Evolutionary conservation across 176 grass and related monocot species (phyloP).

Genomic region (maize (Zea mays)): Zm-B73-REFERENCE-NAM-5.0 NC_050098.1:177476501-177477000

Average conservation of each 20-base stretch:
- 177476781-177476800: slow-evolving; percentile 75
- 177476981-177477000: slow-evolving; percentile 52
- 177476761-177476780: slow-evolving; percentile 80
- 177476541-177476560: slow-evolving; percentile 90
- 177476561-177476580: slow-evolving; percentile 93
- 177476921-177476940: slow-evolving; percentile 99
- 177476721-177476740: slow-evolving; percentile 81
- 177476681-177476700: slow-evolving; percentile 97
- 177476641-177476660: slow-evolving; percentile 92
- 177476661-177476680: slow-evolving; percentile 85
- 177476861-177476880: slow-evolving; percentile 91
- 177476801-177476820: slow-evolving; percentile 69
- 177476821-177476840: slow-evolving; percentile 79
- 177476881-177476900: slow-evolving; percentile 90
- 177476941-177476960: slow-evolving; percentile 88
- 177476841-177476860: slow-evolving; percentile 87
- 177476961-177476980: slow-evolving; percentile 61
- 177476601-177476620: slow-evolving; percentile 95
- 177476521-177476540: slow-evolving; percentile 76
- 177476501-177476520: slow-evolving; percentile 95
- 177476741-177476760: slow-evolving; percentile 76
- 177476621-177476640: slow-evolving; percentile 89
- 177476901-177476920: slow-evolving; percentile 91
- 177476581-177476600: slow-evolving; percentile 94
- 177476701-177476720: slow-evolving; percentile 84